Conservation (phyloP, 768 basidiomycete species). For the Boletus pseudopeckii region DNA sequence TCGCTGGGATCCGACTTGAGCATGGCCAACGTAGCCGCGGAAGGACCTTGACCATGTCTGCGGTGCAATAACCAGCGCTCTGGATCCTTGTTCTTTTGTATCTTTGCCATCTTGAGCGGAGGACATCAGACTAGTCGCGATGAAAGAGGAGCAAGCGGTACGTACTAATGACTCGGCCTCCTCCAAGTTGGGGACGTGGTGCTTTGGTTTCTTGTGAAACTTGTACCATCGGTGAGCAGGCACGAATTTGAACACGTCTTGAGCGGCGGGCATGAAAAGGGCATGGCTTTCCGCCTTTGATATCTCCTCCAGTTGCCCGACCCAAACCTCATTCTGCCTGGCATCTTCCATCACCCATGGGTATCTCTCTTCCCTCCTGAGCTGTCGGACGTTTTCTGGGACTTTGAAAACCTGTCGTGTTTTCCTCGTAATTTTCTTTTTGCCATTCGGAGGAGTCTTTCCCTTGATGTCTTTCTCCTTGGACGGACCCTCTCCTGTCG, state of each 20-base stretch:
- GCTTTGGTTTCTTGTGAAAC: conserved; percentile 81
- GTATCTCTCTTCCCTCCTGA: conserved; percentile 81
- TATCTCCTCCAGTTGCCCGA: conserved; percentile 77
- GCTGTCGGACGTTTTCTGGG: conserved; percentile 70
- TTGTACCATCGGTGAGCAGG: conserved; percentile 90
- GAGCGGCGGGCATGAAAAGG: conserved; percentile 80
- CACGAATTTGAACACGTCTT: conserved; percentile 83
- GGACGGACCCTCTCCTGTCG: conserved; percentile 29
- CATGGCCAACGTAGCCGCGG: conserved; percentile 61
- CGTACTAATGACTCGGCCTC: conserved; percentile 67
- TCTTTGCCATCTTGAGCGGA: conserved; percentile 33
- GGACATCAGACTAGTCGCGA: not conserved
- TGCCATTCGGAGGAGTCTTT: conserved; percentile 44
- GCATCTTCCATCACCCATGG: conserved; percentile 92
- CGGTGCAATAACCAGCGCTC: conserved; percentile 66
- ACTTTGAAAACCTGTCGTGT: conserved; percentile 79
- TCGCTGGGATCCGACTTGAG: conserved; percentile 65
- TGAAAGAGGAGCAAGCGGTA: not conserved
- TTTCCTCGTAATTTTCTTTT: conserved; percentile 81
- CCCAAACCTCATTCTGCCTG: conserved; percentile 69
- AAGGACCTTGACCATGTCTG: conserved; percentile 55
- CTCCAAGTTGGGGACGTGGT: conserved; percentile 64
- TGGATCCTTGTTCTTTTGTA: conserved; percentile 73
- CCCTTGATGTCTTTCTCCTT: conserved; percentile 40
- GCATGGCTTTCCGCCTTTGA: conserved; percentile 68